These are phyloP conservation scores for Fusarium sarcochroum DNA, from an alignment of 2,329 filamentous ascomycete species.

Conservation along the genomic window DNA sequence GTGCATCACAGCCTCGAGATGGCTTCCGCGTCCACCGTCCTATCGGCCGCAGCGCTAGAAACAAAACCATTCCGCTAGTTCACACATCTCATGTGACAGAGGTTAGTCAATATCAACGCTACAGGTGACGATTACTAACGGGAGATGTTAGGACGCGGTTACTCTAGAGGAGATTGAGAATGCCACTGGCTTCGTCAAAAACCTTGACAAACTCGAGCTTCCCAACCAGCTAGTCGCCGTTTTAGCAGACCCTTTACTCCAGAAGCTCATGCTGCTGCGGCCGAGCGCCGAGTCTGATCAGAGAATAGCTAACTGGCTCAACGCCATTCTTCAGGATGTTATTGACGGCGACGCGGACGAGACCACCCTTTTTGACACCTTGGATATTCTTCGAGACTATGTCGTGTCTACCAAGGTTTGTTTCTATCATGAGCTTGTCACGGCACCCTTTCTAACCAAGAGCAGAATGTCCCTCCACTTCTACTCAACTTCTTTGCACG, in stretches of 20 bases:
- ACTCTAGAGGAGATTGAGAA: constrained; percentile 85
- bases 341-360: constrained; percentile 65
- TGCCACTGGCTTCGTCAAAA: constrained; percentile 77
- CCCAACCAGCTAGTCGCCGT: constrained; percentile 87
- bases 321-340: constrained; percentile 68
- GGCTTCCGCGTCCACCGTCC: constrained; percentile 76
- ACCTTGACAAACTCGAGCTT: constrained; percentile 82
- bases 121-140: constrained; percentile 13
- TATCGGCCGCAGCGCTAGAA: constrained; percentile 47
- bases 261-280: constrained; percentile 80
- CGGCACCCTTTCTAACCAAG: constrained; percentile 23
- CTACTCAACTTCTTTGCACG: constrained; percentile 64
- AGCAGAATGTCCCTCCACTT: constrained; percentile 62
- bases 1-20: constrained; percentile 52
- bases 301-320: constrained; percentile 72
- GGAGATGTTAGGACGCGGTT: constrained; percentile 65
- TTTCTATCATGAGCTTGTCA: neutral
- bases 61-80: constrained; percentile 73
- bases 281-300: constrained; percentile 66
- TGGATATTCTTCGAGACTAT: constrained; percentile 70
- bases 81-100: constrained; percentile 82
- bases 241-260: constrained; percentile 80
- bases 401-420: constrained; percentile 69
- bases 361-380: constrained; percentile 65
- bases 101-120: constrained; percentile 56